These are phyloP conservation scores for Colletotrichum sp. DNA, from an alignment of 2,329 filamentous ascomycete genomes.

Conservation along the genomic window DNA sequence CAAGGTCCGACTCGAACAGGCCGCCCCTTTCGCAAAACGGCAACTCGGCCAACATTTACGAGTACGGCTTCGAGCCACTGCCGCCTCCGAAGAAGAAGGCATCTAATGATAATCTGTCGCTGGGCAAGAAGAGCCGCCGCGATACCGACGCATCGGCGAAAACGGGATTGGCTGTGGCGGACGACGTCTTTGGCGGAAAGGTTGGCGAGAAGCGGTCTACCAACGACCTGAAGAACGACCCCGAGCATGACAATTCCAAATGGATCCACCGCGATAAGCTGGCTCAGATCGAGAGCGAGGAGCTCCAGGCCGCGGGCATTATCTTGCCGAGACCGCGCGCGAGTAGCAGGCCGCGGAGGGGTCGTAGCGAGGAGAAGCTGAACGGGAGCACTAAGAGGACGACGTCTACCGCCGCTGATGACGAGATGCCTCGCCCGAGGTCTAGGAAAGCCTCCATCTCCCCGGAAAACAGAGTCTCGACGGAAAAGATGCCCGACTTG, in stretches of 20 bases:
- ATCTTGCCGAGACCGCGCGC: slow-evolving; percentile 60
- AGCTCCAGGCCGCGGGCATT: slow-evolving; percentile 80
- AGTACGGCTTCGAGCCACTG: slow-evolving; percentile 23
- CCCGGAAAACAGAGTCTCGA: slow-evolving; percentile 38
- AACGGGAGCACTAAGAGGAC: slow-evolving; percentile 32
- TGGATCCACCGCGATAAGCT: slow-evolving; percentile 90
- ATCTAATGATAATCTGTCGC: slow-evolving; percentile 37
- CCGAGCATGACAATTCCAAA: slow-evolving; percentile 66
- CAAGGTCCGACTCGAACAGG: slow-evolving; percentile 19
- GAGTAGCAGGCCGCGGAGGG: slow-evolving; percentile 52
- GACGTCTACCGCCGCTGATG: slow-evolving; percentile 25
- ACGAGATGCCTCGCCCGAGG: slow-evolving; percentile 1
- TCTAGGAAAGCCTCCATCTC: slow-evolving; percentile 51
- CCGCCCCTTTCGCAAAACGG: slow-evolving; percentile 24
- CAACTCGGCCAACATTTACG: slow-evolving; percentile 22
- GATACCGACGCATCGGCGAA: slow-evolving; percentile 24
- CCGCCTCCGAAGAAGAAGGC: slow-evolving; percentile 36
- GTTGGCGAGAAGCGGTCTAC: slow-evolving; percentile 28
- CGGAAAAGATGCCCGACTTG: slow-evolving; percentile 41
- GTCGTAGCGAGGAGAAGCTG: slow-evolving; percentile 43
- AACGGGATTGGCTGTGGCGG: slow-evolving; percentile 30
- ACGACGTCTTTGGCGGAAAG: slow-evolving; percentile 15
- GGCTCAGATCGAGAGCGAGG: slow-evolving; percentile 79
- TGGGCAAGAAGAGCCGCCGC: slow-evolving; percentile 14
- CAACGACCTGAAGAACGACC: slow-evolving; percentile 25